Evolutionary conservation across 1,284 basidiomycete species (phyloP), one percentile per base, ranked within the genome.

Genomic region (Meira miltonrushii): DNA sequence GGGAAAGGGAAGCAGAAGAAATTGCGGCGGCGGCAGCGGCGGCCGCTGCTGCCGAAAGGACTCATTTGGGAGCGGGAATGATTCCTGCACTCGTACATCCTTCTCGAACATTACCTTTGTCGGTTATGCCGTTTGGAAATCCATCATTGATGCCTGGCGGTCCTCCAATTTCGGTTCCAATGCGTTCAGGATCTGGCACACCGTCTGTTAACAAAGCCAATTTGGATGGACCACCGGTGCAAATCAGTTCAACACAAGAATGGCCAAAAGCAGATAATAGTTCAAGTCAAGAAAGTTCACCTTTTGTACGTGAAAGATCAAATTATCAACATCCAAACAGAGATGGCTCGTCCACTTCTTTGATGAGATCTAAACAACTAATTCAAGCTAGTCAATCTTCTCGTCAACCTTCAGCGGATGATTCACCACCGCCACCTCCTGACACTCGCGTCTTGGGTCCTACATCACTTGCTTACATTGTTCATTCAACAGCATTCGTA

Each of bases 401-500:
- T 15, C n/a, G 40, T 15, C 12, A 38, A 1, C 55, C 62, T n/a
- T 39, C 17, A 23, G 28, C 19, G 10, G 15, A 15, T 17, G 38
- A 15, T 23, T 25, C 15, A 15, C 28, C 48, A 37, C 47, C 54
- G n/a, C 47, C 39, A 52, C 72, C 62, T 55, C 68, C 62, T 2
- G 79, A 80, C 59, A 65, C 78, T 10, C 65, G 79, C 19, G 72
- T 80, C 33, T 65, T 79, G 17, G 92, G 89, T 49, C 88, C 89
- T 23, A 93, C 92, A 8, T 88, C 88, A 39, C 83, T 90, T 62
- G 83, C 87, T 10, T 91, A 93, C 79, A 82, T 96, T 19, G 81
- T 96, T 57, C 92, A 95, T 78, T 92, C 92, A 53, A 88, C 88
- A 79, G 86, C 88, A 33, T 85, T 88, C 53, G 85, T 96, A 66